Evolutionary conservation across 371 early-diverging fungal genomes (phyloP), one percentile per base, ranked within the genome.

Genomic region (Mucor irregularis): DNA sequence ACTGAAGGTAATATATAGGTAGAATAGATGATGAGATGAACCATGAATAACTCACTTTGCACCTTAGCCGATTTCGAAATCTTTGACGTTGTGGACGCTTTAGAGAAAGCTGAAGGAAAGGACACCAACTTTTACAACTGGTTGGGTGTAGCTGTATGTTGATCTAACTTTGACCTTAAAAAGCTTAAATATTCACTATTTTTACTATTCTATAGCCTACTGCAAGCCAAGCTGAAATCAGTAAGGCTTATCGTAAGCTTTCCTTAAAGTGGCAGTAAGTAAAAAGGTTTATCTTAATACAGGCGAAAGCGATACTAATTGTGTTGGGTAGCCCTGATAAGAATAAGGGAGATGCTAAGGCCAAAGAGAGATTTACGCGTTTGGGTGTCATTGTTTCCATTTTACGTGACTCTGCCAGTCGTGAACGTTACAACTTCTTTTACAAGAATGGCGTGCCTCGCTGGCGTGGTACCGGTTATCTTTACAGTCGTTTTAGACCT

Each of bases 241-340:
- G 83, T 63, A 82, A 77, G 51, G 89, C 97, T 14, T 97, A 90
- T 81, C 85, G 94, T 52, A 94, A 92, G 73, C 78, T 94, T 30
- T 96, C 98, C 5, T 80, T 91, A 30, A 89, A 90, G 58, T 92
- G 92, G 68, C 99, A 99, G 88, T 87, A 84, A 73, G 85, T 66
- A 1, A 22, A 17, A 0, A 51, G n/a, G 14, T 24, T 11, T 39
- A 31, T 56, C 40, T 51, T 0, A 21, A 31, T 11, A 34, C 13
- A 3, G 21, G 34, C 31, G 22, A 3, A 8, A 24, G 4, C n/a
- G 10, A 13, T 25, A 16, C n/a, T 37, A 37, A 37, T 10, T 26
- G 4, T 49, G n/a, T 6, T 11, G 35, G 5, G 5, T 52, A 87
- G 88, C 38, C 92, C 92, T 24, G 92, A 92, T 64, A 93, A 93